Evolutionary conservation across 164 flowering plant species (phyloP), one percentile per base, ranked within the genome.

Genomic region (Chimonanthus praecox): DNA sequence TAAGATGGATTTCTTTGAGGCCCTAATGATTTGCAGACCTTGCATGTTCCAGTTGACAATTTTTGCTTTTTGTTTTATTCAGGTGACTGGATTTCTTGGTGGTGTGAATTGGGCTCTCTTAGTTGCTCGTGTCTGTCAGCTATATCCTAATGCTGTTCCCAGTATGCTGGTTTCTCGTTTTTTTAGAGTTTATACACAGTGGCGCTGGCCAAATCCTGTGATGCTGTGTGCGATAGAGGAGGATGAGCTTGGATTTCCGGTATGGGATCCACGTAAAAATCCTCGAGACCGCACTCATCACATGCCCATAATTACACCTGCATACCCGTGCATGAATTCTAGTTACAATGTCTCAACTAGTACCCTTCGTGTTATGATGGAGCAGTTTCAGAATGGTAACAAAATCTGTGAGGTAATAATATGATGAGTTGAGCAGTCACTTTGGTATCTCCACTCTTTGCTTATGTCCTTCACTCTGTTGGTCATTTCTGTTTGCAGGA

Each of bases 151-250:
- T 82, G 99, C 99, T 13, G 77, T 80, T 68, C 97, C 99, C 5
- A 94, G 97, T 60, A 96, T 96, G 98, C 81, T 96, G 61, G 95
- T 94, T 60, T 85, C 97, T 48, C 82, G 98, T 8, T 96, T 96
- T 72, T 96, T 96, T 70, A 87, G 98, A 76, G 97, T 94, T 49
- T 96, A 92, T 72, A 92, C 98, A 2, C 92, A 87, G 69, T 96
- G 99, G 99, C 94, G 95, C n/a, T 96, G 99, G 99, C 99, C 98
- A 68, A 96, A 90, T 72, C 99, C 99, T 71, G 99, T 96, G 75
- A 96, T 92, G 97, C 80, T 96, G 3, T 94, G 98, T 79, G 72
- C 87, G 8, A 94, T 94, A 43, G 94, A 96, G 69, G 97, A 94
- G 77, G 89, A 90, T 80, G 92, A 90, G 73, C 93, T 94, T 72